Percentiles rank a stretch among this genome's conserved stretches.
Evolutionary conservation across 2,329 filamentous ascomycete species (phyloP).

Genomic region (Macrophomina phaseolina): DNA sequence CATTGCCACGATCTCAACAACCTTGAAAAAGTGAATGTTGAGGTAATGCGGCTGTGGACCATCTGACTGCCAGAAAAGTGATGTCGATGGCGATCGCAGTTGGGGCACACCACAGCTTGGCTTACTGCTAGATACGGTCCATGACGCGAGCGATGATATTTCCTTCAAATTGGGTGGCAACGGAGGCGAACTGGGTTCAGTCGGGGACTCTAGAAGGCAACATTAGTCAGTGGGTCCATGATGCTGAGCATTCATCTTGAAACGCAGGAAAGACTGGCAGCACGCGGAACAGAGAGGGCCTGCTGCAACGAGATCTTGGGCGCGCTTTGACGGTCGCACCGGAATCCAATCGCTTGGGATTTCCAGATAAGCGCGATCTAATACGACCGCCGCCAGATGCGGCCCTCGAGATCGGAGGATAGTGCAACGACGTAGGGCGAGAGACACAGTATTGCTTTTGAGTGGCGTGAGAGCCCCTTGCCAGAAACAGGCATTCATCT

Average conservation of each 20-base stretch:
- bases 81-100: constrained; percentile 74
- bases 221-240: background rate
- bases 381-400: background rate
- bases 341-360: background rate
- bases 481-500: background rate
- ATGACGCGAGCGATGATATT: constrained; percentile 82
- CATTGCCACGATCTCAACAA: constrained; percentile 77
- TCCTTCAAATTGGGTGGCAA: constrained; percentile 66
- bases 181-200: constrained; percentile 20
- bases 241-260: background rate
- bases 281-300: background rate
- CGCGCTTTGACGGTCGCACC: constrained; percentile 10
- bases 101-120: constrained; percentile 79
- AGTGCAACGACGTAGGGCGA: background rate
- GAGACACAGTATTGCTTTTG: background rate
- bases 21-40: constrained; percentile 84
- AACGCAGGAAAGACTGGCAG: constrained; percentile 1
- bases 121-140: constrained; percentile 82
- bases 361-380: background rate
- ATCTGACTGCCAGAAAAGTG: constrained; percentile 84
- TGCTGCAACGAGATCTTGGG: constrained; percentile 21
- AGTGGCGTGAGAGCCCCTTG: background rate
- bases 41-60: constrained; percentile 82
- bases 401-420: background rate
- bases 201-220: constrained; percentile 3